Percentiles rank a stretch among this genome's conserved stretches.
Evolutionary conservation across 2,329 filamentous ascomycete species (phyloP).

Genomic region (Calonectria hongkongensis): DNA sequence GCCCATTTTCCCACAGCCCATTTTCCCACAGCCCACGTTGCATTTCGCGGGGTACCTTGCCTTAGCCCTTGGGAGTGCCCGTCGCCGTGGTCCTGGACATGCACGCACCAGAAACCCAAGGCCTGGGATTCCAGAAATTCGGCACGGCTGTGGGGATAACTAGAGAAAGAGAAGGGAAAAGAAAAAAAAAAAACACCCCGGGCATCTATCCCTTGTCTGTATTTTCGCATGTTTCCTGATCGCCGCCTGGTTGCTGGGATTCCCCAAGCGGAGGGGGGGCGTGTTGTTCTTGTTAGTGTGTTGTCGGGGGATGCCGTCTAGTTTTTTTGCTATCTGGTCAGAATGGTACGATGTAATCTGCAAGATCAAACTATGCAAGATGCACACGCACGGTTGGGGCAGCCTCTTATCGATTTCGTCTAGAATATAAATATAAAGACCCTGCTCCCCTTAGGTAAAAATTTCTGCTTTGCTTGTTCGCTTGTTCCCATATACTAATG

Average conservation of each 20-base stretch:
- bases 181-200: neutral
- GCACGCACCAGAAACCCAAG: neutral
- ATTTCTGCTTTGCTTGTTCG: conserved; percentile 2
- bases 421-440: neutral
- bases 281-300: neutral
- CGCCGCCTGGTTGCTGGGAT: neutral
- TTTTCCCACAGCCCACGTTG: conserved; percentile 51
- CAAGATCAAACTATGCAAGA: conserved; percentile 30
- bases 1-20: conserved; percentile 50
- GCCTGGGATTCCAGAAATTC: neutral
- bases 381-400: conserved; percentile 1
- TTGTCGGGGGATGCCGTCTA: conserved; percentile 3
- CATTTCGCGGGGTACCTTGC: conserved; percentile 54
- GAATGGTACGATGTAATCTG: conserved; percentile 34
- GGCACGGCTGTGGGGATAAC: neutral
- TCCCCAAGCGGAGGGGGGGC: neutral
- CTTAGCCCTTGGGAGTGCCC: neutral
- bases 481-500: neutral
- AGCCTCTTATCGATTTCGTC: neutral
- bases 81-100: conserved; percentile 1
- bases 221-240: neutral
- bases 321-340: conserved; percentile 1
- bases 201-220: neutral
- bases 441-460: neutral
- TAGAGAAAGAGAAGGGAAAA: neutral